Conservation (phyloP, 495 filamentous ascomycete genomes). For the Penicillium cataractarum region DNA sequence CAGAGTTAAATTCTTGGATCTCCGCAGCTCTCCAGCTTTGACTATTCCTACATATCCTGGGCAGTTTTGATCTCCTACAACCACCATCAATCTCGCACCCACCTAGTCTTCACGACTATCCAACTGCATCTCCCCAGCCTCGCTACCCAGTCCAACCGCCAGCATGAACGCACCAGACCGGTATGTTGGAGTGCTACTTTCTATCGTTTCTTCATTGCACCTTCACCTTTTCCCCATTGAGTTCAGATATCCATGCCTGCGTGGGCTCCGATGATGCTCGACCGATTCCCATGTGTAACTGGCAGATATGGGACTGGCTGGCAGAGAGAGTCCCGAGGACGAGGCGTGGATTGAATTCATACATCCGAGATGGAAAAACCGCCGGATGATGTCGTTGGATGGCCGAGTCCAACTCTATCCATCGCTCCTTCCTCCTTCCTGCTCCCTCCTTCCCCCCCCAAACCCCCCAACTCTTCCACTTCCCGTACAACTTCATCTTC, state of each 20-base stretch:
- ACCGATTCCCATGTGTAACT: background rate
- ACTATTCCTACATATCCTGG: background rate
- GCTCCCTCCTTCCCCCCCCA: background rate
- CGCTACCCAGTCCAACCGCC: slow-evolving; percentile 2
- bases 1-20: background rate
- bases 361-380: background rate
- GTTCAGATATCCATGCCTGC: background rate
- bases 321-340: background rate
- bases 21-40: background rate
- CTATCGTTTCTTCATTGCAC: background rate
- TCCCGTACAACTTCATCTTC: background rate
- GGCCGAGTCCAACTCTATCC: background rate
- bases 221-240: background rate
- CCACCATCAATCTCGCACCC: background rate
- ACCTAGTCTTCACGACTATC: background rate
- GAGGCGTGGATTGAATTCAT: background rate
- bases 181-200: slow-evolving; percentile 36
- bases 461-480: background rate
- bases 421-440: background rate
- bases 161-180: slow-evolving; percentile 77
- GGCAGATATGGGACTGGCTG: background rate
- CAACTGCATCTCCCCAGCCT: background rate
- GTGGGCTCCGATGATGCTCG: background rate
- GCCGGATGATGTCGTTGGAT: background rate
- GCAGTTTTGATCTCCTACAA: background rate